A percentile compares a stretch with the other conserved stretches of the same genome.
Conservation (phyloP, 768 basidiomycete genomes). For the Xerocomus brunneocitrinus region DNA sequence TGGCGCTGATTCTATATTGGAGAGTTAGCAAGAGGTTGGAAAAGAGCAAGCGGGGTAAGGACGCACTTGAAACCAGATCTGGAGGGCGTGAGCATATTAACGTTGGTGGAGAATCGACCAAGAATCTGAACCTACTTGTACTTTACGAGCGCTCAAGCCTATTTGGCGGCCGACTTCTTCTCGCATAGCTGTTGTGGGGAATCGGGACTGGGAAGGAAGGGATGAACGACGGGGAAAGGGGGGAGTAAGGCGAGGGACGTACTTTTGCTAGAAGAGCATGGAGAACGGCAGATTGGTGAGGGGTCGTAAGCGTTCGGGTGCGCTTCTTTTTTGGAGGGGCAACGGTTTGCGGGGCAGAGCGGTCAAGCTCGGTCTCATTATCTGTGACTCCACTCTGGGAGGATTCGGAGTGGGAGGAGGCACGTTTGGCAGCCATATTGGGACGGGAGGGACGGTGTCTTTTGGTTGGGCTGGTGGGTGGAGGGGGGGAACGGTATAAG, state of each 20-base stretch:
- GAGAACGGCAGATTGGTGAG: slow-evolving; percentile 84
- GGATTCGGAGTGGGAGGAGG: slow-evolving; percentile 31
- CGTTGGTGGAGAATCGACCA: slow-evolving; percentile 1
- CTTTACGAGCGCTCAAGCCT: slow-evolving; percentile 85
- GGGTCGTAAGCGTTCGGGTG: slow-evolving; percentile 83
- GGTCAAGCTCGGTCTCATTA: slow-evolving; percentile 49
- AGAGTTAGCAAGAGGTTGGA: slow-evolving; percentile 6
- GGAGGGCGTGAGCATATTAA: slow-evolving; percentile 9
- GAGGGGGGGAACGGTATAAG: not conserved
- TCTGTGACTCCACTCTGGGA: slow-evolving; percentile 58
- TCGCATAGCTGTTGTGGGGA: slow-evolving; percentile 82
- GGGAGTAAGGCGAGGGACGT: slow-evolving; percentile 10
- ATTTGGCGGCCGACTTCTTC: slow-evolving; percentile 85
- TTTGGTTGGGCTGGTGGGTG: slow-evolving; percentile 13
- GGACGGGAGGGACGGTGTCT: slow-evolving; percentile 10
- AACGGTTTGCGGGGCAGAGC: slow-evolving; percentile 28
- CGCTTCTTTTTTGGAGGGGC: slow-evolving; percentile 54
- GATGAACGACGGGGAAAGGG: not conserved
- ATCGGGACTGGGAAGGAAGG: slow-evolving; percentile 60
- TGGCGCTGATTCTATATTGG: slow-evolving; percentile 73
- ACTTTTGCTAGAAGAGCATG: slow-evolving; percentile 86
- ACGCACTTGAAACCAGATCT: slow-evolving; percentile 88
- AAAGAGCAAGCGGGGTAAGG: not conserved
- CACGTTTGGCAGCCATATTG: slow-evolving; percentile 22
- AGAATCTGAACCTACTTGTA: slow-evolving; percentile 58